Conservation (phyloP, 306 rosid genomes). For the Carpinus fangiana region DNA sequence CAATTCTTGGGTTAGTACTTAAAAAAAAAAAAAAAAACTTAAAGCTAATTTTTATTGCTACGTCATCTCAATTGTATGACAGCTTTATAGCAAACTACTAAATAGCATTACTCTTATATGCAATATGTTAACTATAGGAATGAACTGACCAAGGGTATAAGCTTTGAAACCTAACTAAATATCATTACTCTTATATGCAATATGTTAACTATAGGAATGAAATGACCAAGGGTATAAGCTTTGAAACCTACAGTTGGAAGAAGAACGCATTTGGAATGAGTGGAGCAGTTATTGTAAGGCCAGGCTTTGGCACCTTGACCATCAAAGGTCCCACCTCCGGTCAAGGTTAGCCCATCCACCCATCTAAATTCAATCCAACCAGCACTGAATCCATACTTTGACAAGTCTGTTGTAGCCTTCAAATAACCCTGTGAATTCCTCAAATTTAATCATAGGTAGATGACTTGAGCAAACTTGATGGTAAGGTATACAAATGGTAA, state of each 20-base stretch:
- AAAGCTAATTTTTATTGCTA: no score
- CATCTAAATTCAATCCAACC: slow-evolving; percentile 45
- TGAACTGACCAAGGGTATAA: background rate
- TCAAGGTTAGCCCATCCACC: slow-evolving; percentile 43
- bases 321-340: slow-evolving; percentile 54
- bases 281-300: slow-evolving; percentile 47
- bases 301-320: slow-evolving; percentile 55
- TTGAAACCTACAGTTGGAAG: slow-evolving; percentile 46
- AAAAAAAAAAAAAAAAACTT: no score
- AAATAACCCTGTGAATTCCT: slow-evolving; percentile 41
- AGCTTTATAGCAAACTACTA: no score
- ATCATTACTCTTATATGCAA: background rate
- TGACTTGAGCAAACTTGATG: background rate
- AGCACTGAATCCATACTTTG: slow-evolving; percentile 34
- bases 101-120: no score
- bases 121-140: background rate
- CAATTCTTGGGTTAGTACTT: no score
- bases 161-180: slow-evolving; percentile 9
- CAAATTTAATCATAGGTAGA: background rate
- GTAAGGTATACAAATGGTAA: background rate
- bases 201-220: background rate
- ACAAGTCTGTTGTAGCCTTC: slow-evolving; percentile 49
- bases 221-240: background rate
- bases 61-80: no score
- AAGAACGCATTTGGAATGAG: slow-evolving; percentile 43